phyloP scores from a whole-genome alignment of 2,329 filamentous ascomycete species.

The Cladosporium phlei region DNA sequence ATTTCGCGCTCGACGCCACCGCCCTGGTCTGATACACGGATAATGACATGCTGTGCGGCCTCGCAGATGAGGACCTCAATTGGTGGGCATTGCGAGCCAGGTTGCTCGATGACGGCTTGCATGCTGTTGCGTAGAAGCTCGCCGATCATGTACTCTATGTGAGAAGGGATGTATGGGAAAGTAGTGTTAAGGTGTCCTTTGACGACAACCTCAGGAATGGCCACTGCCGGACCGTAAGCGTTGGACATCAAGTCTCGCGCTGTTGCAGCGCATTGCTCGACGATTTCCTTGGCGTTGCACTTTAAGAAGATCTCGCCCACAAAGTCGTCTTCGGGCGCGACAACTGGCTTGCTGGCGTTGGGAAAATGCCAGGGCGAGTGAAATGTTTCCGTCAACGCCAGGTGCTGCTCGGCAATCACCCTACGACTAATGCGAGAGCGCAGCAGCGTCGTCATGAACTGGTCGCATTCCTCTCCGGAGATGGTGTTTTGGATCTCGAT shows the following conservation, averaged over 20 bases:
- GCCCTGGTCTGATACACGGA: constrained; percentile 90
- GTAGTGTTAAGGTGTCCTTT: constrained; percentile 82
- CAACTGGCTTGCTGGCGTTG: constrained; percentile 60
- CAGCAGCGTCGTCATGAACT: constrained; percentile 91
- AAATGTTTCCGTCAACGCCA: constrained; percentile 91
- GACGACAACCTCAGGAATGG: constrained; percentile 75
- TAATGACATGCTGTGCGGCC: constrained; percentile 88
- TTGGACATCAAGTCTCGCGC: constrained; percentile 69
- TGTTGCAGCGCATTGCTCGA: constrained; percentile 74
- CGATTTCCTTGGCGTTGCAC: constrained; percentile 84
- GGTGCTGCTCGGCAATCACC: constrained; percentile 95
- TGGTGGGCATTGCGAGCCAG: constrained; percentile 51
- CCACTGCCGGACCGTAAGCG: constrained; percentile 66
- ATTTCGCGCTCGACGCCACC: constrained; percentile 84
- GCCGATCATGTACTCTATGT: constrained; percentile 94
- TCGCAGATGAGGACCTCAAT: constrained; percentile 95
- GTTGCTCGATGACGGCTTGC: constrained; percentile 80
- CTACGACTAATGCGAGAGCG: constrained; percentile 88
- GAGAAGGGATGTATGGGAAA: constrained; percentile 93
- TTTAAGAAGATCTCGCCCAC: constrained; percentile 94
- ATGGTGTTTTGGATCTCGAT: constrained; percentile 83
- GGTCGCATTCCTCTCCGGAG: constrained; percentile 74
- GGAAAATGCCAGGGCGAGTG: constrained; percentile 86
- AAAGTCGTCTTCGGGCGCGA: constrained; percentile 67
- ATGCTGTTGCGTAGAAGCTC: constrained; percentile 93